phyloP scores from a whole-genome alignment of 2,329 filamentous ascomycete species.

The Hymenoscyphus linearis region DNA sequence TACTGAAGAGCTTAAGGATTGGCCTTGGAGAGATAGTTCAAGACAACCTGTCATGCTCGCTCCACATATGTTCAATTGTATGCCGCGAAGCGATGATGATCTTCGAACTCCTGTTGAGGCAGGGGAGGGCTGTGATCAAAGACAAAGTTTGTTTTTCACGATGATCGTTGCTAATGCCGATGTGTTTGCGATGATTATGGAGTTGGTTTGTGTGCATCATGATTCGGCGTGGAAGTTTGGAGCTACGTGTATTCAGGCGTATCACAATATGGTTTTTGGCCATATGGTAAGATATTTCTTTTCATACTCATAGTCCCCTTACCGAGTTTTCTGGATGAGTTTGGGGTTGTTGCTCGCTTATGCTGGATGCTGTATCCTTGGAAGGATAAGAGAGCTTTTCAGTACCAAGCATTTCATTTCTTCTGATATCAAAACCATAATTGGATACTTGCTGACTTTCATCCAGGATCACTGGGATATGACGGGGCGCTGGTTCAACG shows the following conservation, averaged over 20 bases:
- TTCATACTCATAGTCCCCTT: neutral
- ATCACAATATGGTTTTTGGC: neutral
- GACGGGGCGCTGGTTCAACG: neutral
- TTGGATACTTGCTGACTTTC: neutral
- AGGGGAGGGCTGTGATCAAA: neutral
- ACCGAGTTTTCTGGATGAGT: neutral
- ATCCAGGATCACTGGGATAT: neutral
- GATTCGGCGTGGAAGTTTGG: slow-evolving; percentile 15
- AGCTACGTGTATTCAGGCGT: slow-evolving; percentile 11
- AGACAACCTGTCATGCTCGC: neutral
- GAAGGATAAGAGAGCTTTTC: too few species aligned
- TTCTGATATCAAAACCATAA: neutral
- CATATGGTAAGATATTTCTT: neutral
- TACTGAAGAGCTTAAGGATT: slow-evolving; percentile 9
- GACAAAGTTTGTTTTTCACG: slow-evolving; percentile 7
- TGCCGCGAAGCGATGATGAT: neutral
- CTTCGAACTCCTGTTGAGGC: neutral
- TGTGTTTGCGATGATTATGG: slow-evolving; percentile 7
- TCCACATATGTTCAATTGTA: neutral
- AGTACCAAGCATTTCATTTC: neutral
- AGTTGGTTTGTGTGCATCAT: slow-evolving; percentile 13
- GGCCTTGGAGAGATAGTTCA: slow-evolving; percentile 15
- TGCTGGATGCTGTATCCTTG: too few species aligned
- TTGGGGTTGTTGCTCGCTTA: too few species aligned
- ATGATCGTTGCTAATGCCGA: slow-evolving; percentile 9